These are phyloP conservation scores for Paspalum vaginatum DNA, from an alignment of 176 grass and related monocot genomes.

Conservation along the genomic window DNA sequence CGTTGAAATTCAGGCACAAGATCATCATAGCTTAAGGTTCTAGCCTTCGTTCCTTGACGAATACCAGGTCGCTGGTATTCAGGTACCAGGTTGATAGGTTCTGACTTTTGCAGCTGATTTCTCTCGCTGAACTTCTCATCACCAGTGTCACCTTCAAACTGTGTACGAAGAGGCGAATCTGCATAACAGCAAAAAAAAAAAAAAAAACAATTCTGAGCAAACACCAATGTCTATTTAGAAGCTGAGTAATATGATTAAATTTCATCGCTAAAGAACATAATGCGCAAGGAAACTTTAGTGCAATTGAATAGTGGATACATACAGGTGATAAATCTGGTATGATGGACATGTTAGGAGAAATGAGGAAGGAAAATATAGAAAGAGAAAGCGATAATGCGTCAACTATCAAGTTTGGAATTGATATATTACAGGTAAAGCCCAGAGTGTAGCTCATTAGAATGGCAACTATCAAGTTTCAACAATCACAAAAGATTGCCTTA, in stretches of 20 bases:
- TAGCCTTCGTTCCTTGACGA: background rate
- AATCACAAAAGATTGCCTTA: background rate
- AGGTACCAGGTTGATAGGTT: background rate
- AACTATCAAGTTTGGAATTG: background rate
- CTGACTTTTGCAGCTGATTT: constrained; percentile 11
- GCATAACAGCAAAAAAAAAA: constrained; percentile 18
- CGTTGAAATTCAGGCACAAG: constrained; percentile 7
- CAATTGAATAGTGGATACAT: background rate
- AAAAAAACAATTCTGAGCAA: constrained; percentile 34
- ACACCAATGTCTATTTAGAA: constrained; percentile 8
- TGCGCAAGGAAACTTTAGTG: background rate
- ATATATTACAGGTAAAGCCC: background rate
- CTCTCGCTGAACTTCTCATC: constrained; percentile 13
- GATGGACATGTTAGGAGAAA: background rate
- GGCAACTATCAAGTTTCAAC: background rate
- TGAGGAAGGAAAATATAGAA: background rate
- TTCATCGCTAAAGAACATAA: constrained; percentile 9
- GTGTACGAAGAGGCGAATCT: constrained; percentile 38
- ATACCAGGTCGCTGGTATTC: background rate
- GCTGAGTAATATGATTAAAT: background rate
- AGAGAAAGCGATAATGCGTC: background rate
- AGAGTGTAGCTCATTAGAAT: constrained; percentile 5
- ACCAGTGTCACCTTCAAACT: background rate
- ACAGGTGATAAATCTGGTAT: background rate
- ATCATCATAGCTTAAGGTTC: constrained; percentile 17